Evolutionary conservation across 2,329 filamentous ascomycete genomes (phyloP), one percentile per base, ranked within the genome.

Genomic region (Hymenoscyphus scutula): DNA sequence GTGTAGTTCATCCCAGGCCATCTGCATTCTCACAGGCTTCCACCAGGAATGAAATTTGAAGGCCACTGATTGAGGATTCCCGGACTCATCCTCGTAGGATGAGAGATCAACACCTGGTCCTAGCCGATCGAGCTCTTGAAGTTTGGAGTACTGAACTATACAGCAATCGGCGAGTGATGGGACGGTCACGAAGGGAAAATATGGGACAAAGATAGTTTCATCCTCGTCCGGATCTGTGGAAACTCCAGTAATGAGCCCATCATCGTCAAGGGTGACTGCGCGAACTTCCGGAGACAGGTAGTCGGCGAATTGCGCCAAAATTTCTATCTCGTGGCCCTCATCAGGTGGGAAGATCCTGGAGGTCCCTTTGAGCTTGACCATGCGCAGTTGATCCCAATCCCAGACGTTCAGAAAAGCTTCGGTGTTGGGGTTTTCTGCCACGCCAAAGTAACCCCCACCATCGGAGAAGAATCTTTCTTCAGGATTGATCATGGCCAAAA

Each of bases 1-100:
- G 62, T 75, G 75, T 67, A 76, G 68, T 65, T 78, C 77, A 29
- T 75, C 51, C 76, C 76, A 78, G 53, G 53, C 53, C 57, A 60
- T 61, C 17, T 63, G 57, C 37, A 60, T 38, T 60, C 34, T 57
- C 53, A 51, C n/a, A 63, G 61, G 61, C 53, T 60, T 62, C 48
- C 55, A 53, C 55, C 56, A 62, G 55, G 60, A 55, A 62, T 62
- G 53, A 41, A 62, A 62, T 58, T 62, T 58, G 56, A 62, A 62
- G 55, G 60, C 60, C 58, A 62, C 60, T 17, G 15, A 58, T 62
- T 62, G 55, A 58, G 45, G 55, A 62, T 62, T 62, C 56, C 55
- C 60, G 41, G 60, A 62, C 30, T 62, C 41, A 48, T 58, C 60
- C 38, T 62, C 45, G 55, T 62, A 62, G 10, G 41, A 62, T 55